Conservation (phyloP, 2,329 filamentous ascomycete genomes). For the Ceratocystis lukuohia region DNA sequence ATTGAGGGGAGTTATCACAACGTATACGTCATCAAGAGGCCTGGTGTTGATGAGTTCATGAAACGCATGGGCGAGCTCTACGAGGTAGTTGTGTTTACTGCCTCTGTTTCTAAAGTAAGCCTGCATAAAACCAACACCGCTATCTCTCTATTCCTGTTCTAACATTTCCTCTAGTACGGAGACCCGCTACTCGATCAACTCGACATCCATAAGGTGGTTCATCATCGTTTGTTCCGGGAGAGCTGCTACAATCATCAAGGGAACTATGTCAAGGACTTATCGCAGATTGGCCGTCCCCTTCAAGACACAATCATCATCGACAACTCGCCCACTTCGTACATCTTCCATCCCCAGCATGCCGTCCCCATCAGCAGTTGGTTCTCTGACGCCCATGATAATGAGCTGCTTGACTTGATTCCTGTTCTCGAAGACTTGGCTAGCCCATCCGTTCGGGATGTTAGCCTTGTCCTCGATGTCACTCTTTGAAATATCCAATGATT, state of each 20-base stretch:
- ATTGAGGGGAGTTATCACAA: slow-evolving; percentile 99
- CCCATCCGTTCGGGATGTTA: slow-evolving; percentile 82
- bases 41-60: slow-evolving; percentile 98
- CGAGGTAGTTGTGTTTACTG: slow-evolving; percentile 96
- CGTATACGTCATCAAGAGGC: slow-evolving; percentile 97
- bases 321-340: slow-evolving; percentile 97
- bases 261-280: slow-evolving; percentile 98
- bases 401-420: slow-evolving; percentile 90
- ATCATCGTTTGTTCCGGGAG: slow-evolving; percentile 91
- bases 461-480: slow-evolving; percentile 88
- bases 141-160: slow-evolving; percentile 23
- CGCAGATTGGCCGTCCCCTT: slow-evolving; percentile 87
- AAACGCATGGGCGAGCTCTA: slow-evolving; percentile 95
- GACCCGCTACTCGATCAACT: slow-evolving; percentile 92
- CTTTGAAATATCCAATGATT: slow-evolving; percentile 36
- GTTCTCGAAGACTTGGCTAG: slow-evolving; percentile 94
- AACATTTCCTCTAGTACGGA: slow-evolving; percentile 53
- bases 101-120: slow-evolving; percentile 85
- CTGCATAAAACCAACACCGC: neutral
- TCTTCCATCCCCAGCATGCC: slow-evolving; percentile 97
- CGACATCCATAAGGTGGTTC: slow-evolving; percentile 92
- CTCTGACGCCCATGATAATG: slow-evolving; percentile 97
- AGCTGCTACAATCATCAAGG: slow-evolving; percentile 99
- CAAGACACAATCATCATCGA: slow-evolving; percentile 99
- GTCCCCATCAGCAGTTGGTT: slow-evolving; percentile 99